These are phyloP conservation scores for Skeletonema tropicum DNA, from an alignment of 108 stramenopile species.

Conservation along the genomic window DNA sequence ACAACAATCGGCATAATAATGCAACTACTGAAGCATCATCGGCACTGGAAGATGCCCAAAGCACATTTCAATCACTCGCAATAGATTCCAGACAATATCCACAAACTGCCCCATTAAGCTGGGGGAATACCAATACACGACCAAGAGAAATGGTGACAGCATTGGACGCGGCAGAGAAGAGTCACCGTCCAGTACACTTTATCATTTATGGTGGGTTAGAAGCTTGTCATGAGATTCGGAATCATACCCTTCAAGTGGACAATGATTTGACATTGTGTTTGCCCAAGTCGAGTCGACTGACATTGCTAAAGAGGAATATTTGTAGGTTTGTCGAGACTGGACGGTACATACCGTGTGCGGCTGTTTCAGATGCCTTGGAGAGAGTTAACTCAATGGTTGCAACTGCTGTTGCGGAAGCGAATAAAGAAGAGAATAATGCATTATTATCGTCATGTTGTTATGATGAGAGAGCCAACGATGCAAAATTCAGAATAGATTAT, in stretches of 20 bases:
- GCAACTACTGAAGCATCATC: conserved; percentile 17
- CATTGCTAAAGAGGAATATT: conserved; percentile 62
- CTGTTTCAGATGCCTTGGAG: conserved; percentile 63
- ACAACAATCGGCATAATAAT: neutral
- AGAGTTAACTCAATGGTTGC: conserved; percentile 54
- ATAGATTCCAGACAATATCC: conserved; percentile 12
- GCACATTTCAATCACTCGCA: conserved; percentile 22
- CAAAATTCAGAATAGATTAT: conserved; percentile 54
- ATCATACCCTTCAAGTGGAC: conserved; percentile 9
- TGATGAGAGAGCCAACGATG: conserved; percentile 12
- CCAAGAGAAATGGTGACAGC: conserved; percentile 63
- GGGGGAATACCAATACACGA: conserved; percentile 88
- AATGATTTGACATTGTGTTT: conserved; percentile 9
- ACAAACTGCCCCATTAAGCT: conserved; percentile 37
- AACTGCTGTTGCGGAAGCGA: conserved; percentile 32
- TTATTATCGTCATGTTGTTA: neutral
- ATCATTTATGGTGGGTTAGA: conserved; percentile 56
- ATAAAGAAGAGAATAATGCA: conserved; percentile 31
- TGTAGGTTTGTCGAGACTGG: conserved; percentile 61
- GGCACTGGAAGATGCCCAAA: conserved; percentile 40
- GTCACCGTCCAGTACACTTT: conserved; percentile 75
- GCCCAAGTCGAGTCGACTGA: conserved; percentile 46
- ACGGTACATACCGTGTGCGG: conserved; percentile 66
- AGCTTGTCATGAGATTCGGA: conserved; percentile 47
- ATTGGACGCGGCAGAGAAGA: conserved; percentile 60